Base-by-base conservation (phyloP, 1,284 basidiomycete genomes). In the Boletus mariae region DNA sequence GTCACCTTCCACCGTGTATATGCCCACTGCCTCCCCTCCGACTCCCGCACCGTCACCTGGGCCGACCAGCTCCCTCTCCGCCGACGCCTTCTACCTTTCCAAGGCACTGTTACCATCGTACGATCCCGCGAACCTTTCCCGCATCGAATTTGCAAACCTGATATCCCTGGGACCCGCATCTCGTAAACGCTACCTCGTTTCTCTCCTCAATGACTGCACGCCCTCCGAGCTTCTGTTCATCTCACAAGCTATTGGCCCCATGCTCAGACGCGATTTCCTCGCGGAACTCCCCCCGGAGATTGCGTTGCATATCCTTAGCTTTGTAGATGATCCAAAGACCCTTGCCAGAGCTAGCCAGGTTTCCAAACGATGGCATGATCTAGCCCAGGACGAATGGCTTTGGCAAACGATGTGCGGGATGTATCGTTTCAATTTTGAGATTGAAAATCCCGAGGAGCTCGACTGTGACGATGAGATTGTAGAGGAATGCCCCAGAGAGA, bases 241-340 rank as follows among this genome's bases (percentile, higher is more conserved):
- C 52, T 90, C 89, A 0, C 79, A 79, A 9, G 78, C 76, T 50
- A 88, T 98, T 67, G 78, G 85, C 0, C 91, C 93, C 0, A 80
- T 90, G 31, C 83, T 98, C 60, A 89, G 90, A 65, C 84, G 92
- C 6, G 94, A 98, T 68, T 95, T 96, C 67, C 76, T 98, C 25
- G 73, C 78, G 5, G 84, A 87, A 28, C 76, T 98, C 1, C 96
- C 96, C 0, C 74, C 84, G 15, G 96, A 99, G 70, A 77, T 99
- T 32, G 82, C 86, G 0, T 72, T 97, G 26, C 84, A 94, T 64
- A 83, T 96, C 51, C 78, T 98, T 49, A 74, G 77, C 60, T 96
- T 88, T 69, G 77, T 98, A 47, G 87, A 95, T 59, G 90, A 94
- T 46, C 88, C 92, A 0, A 75, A 75, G 45, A 88, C 90, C 0